Conservation (phyloP, 1,139 yeast genomes). For the Zygoascus sp. region DNA sequence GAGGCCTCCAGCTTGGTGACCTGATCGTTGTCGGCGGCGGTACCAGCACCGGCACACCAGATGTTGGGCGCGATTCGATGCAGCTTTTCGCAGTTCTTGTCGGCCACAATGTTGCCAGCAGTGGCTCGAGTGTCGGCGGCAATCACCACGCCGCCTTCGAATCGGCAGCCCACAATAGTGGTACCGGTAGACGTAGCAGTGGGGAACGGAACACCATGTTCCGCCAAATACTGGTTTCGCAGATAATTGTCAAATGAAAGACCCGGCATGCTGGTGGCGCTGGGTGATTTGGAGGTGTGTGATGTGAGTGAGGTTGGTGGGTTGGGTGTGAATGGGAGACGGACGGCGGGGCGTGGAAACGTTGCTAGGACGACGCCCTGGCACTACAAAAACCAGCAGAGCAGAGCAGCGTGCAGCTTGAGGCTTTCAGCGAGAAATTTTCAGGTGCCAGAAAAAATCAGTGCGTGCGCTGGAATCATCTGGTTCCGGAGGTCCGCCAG, state of each 20-base stretch:
- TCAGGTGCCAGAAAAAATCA: too few species aligned
- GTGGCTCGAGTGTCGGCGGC: conserved; percentile 99
- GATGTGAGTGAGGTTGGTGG: background rate
- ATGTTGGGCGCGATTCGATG: conserved; percentile 89
- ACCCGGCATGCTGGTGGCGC: conserved; percentile 70
- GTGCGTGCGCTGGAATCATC: too few species aligned
- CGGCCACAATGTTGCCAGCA: conserved; percentile 92
- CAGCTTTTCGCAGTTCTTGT: conserved; percentile 93
- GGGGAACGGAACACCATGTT: conserved; percentile 72
- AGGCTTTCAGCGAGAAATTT: too few species aligned
- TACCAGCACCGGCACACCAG: conserved; percentile 99
- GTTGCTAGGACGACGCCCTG: too few species aligned
- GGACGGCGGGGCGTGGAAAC: too few species aligned
- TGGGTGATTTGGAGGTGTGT: conserved; percentile 5
- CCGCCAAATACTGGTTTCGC: conserved; percentile 69
- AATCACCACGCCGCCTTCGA: conserved; percentile 88
- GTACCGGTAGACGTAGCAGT: conserved; percentile 97
- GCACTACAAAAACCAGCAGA: too few species aligned
- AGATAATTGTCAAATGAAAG: conserved; percentile 88
- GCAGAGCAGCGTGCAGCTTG: too few species aligned
- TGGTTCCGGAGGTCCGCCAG: too few species aligned
- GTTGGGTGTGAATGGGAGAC: background rate
- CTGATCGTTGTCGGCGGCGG: conserved; percentile 99
- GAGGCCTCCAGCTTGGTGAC: conserved; percentile 90
- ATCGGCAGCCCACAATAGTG: conserved; percentile 93